Evolutionary conservation across 2,329 filamentous ascomycete species (phyloP).

Genomic region (Botrytis aclada): DNA sequence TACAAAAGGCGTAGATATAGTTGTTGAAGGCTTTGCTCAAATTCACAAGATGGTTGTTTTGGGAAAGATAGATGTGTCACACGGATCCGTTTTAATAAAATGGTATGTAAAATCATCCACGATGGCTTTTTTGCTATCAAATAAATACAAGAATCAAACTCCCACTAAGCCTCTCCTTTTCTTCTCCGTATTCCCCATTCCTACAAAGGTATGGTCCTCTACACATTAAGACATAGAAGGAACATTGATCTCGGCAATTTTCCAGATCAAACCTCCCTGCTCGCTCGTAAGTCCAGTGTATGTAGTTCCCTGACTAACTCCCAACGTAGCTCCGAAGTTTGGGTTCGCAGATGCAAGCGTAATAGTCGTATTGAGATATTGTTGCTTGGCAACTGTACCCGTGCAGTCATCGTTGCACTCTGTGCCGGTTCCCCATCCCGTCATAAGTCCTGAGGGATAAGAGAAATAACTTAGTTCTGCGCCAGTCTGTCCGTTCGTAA

Average conservation of each 20-base stretch:
- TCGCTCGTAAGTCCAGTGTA: conserved; percentile 39
- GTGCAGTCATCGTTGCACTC: conserved; percentile 42
- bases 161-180: not conserved
- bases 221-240: conserved; percentile 35
- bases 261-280: conserved; percentile 41
- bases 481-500: conserved; percentile 41
- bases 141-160: not conserved
- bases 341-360: conserved; percentile 39
- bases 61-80: not conserved
- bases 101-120: not conserved
- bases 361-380: conserved; percentile 42
- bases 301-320: conserved; percentile 36
- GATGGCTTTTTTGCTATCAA: not conserved
- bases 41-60: not conserved
- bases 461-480: conserved; percentile 39
- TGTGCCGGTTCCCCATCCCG: conserved; percentile 41
- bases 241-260: conserved; percentile 39
- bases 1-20: not conserved
- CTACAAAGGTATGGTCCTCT: not conserved
- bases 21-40: not conserved
- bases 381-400: conserved; percentile 41
- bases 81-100: not conserved
- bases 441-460: conserved; percentile 41
- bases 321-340: conserved; percentile 35
- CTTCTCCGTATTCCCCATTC: not conserved